Evolutionary conservation across 78 protist species (phyloP).

Genomic region (Cavenderia fasciculata): DNA sequence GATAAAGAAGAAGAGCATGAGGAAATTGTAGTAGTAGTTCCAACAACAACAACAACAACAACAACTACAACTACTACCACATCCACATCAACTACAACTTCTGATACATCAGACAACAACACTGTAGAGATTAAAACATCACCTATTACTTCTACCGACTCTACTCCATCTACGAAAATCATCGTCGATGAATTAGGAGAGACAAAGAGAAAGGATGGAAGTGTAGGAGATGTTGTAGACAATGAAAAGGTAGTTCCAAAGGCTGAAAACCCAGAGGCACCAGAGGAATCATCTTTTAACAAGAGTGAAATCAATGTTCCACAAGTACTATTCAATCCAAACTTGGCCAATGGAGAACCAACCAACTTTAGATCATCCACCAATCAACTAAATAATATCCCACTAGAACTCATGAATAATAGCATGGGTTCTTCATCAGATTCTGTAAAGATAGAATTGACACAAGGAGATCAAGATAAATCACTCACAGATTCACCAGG

Average conservation of each 20-base stretch:
- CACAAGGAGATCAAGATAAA: too few relatives aligned
- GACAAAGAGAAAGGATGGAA: constrained; percentile 34
- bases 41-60: background rate
- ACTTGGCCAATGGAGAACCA: too few relatives aligned
- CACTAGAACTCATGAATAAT: too few relatives aligned
- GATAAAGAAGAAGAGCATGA: too few relatives aligned
- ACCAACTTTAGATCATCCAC: too few relatives aligned
- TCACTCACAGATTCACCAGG: too few relatives aligned
- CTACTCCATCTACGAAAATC: background rate
- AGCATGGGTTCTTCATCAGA: too few relatives aligned
- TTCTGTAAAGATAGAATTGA: too few relatives aligned
- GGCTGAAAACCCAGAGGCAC: constrained; percentile 11
- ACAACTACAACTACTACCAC: background rate
- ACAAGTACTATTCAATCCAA: constrained; percentile 1
- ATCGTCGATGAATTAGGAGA: background rate
- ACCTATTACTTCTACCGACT: background rate
- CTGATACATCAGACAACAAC: background rate
- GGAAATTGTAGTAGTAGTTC: too few relatives aligned
- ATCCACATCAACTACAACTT: background rate
- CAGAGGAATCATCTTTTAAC: constrained; percentile 5
- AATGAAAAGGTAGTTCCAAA: constrained; percentile 25
- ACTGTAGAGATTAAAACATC: background rate
- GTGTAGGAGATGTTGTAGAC: constrained; percentile 62
- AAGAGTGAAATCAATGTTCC: constrained; percentile 23
- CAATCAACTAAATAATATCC: too few relatives aligned